Percentiles rank a stretch among this genome's conserved stretches.
Evolutionary conservation across 495 filamentous ascomycete genomes (phyloP).

Genomic region (Podospora fimiseda): DNA sequence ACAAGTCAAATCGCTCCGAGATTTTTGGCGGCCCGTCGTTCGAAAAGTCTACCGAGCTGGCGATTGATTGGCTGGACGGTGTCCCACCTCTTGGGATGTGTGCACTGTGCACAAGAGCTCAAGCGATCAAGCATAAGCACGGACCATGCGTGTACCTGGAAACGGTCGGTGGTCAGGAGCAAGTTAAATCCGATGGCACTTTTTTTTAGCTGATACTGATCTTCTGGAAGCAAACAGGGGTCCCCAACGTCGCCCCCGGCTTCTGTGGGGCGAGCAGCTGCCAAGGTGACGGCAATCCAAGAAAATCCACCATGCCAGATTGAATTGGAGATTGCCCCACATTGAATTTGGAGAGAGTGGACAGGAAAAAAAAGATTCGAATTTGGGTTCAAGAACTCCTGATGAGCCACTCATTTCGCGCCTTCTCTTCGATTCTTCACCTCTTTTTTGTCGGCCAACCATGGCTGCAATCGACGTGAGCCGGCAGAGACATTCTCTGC

Average conservation of each 20-base stretch:
- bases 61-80: conserved; percentile 19
- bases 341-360: conserved; percentile 16
- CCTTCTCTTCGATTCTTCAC: conserved; percentile 13
- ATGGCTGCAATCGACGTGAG: conserved; percentile 43
- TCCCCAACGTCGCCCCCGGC: not conserved
- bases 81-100: too few species aligned
- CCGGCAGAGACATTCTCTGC: conserved; percentile 33
- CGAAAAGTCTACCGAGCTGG: conserved; percentile 20
- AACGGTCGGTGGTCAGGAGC: conserved; percentile 11
- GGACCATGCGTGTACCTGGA: too few species aligned
- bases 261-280: not conserved
- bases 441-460: conserved; percentile 15
- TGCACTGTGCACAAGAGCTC: too few species aligned
- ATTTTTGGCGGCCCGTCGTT: conserved; percentile 24
- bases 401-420: conserved; percentile 10
- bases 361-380: conserved; percentile 27
- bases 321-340: conserved; percentile 17
- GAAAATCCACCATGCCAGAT: not conserved
- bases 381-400: not conserved
- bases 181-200: conserved; percentile 12
- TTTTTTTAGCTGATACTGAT: not conserved
- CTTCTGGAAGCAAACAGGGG: not conserved
- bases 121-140: too few species aligned
- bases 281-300: not conserved
- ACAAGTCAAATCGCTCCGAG: conserved; percentile 6